Percentiles rank a stretch among this genome's conserved stretches.
These are phyloP conservation scores for Pulveroboletus sp. DNA, from an alignment of 768 basidiomycete genomes.

Conservation along the genomic window DNA sequence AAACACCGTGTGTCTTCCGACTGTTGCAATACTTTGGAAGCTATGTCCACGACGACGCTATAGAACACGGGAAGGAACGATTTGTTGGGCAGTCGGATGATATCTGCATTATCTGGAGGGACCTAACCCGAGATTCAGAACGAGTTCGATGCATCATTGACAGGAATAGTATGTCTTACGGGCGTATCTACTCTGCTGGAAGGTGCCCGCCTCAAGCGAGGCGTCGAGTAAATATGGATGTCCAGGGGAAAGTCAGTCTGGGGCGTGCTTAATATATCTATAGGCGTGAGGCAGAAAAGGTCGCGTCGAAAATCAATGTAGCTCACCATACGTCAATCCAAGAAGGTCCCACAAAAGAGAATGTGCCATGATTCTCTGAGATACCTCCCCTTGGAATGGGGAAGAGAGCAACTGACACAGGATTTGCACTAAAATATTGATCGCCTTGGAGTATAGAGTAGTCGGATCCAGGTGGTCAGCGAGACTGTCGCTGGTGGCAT, in stretches of 20 bases:
- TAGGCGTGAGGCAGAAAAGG: constrained; percentile 7
- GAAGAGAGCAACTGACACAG: constrained; percentile 34
- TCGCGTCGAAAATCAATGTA: neutral
- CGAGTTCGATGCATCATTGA: neutral
- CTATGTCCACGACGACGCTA: constrained; percentile 42
- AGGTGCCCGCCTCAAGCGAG: constrained; percentile 32
- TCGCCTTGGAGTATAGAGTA: constrained; percentile 45
- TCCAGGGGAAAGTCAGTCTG: constrained; percentile 36
- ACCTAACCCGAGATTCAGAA: constrained; percentile 29
- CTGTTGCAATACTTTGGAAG: constrained; percentile 40
- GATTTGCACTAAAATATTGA: constrained; percentile 41
- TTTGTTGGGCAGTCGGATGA: constrained; percentile 36
- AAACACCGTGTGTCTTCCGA: constrained; percentile 46
- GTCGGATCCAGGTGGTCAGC: constrained; percentile 44
- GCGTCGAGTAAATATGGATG: constrained; percentile 39
- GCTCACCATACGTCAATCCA: constrained; percentile 11
- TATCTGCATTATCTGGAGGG: constrained; percentile 31
- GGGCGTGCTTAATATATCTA: constrained; percentile 36
- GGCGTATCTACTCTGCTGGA: constrained; percentile 31
- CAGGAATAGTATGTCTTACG: constrained; percentile 27
- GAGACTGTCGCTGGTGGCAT: constrained; percentile 37
- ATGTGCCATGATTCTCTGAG: constrained; percentile 19
- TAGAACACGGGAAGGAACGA: constrained; percentile 46
- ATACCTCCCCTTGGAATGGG: constrained; percentile 17
- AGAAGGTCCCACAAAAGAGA: constrained; percentile 21